A percentile compares a stretch with the other conserved stretches of the same genome.
Evolutionary conservation across 495 filamentous ascomycete species (phyloP).

Genomic region (Podospora appendiculata): DNA sequence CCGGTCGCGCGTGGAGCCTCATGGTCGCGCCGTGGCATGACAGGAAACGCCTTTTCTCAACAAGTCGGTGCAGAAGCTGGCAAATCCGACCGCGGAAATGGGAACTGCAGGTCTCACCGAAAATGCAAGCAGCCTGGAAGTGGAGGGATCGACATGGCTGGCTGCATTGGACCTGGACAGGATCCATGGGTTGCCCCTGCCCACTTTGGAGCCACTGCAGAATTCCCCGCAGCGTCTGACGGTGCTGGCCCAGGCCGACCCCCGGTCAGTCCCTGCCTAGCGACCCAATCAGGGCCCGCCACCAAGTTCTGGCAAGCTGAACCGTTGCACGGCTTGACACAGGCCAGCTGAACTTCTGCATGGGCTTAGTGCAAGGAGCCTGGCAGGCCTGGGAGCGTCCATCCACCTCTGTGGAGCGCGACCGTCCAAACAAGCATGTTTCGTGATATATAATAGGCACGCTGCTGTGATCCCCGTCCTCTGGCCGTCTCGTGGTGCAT

Average conservation of each 20-base stretch:
- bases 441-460: too few relatives aligned
- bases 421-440: too few relatives aligned
- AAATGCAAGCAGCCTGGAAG: conserved; percentile 1
- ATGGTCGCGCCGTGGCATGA: background rate
- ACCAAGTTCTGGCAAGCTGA: conserved; percentile 8
- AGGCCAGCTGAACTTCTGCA: conserved; percentile 9
- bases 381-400: too few relatives aligned
- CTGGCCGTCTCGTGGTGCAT: too few relatives aligned
- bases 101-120: background rate
- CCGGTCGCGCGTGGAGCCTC: too few relatives aligned
- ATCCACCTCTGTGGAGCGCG: too few relatives aligned
- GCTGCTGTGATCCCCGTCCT: too few relatives aligned
- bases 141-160: background rate
- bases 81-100: background rate
- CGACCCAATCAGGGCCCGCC: conserved; percentile 7
- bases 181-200: background rate
- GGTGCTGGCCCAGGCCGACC: background rate
- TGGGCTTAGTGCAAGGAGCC: background rate
- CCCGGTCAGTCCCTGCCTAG: conserved; percentile 1
- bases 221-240: background rate
- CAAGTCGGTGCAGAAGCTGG: background rate
- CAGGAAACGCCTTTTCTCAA: background rate
- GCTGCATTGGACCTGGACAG: too few relatives aligned
- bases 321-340: conserved; percentile 9
- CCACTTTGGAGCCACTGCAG: background rate